Conservation (phyloP, 129 eudicot genomes). For the Deinandra increscens region DNA sequence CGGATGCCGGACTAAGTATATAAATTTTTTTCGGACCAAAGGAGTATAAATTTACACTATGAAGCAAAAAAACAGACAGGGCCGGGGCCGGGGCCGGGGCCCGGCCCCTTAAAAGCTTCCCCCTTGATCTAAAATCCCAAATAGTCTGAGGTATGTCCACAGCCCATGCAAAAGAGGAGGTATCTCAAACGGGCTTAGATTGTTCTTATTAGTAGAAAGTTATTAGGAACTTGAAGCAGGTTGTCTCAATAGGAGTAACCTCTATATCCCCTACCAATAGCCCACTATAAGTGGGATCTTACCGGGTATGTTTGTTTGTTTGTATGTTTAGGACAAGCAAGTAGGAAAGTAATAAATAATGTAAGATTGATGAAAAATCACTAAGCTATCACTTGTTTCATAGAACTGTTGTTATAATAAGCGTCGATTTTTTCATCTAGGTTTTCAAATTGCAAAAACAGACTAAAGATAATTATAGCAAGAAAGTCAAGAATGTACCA, state of each 20-base stretch:
- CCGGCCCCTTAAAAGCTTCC: no score
- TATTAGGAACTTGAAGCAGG: background rate
- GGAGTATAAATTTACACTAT: no score
- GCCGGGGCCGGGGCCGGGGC: no score
- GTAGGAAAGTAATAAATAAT: background rate
- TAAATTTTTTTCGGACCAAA: no score
- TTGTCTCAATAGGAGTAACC: no score
- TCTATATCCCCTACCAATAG: no score
- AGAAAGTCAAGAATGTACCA: constrained; percentile 40
- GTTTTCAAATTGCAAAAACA: background rate
- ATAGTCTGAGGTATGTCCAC: background rate
- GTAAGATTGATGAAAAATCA: background rate
- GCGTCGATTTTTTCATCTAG: background rate
- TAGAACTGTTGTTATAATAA: background rate
- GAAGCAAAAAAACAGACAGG: no score
- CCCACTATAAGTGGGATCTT: no score
- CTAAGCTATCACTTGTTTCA: constrained; percentile 12
- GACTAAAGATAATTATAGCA: background rate
- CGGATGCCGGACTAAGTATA: no score
- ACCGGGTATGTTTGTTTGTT: no score
- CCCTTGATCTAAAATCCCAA: background rate
- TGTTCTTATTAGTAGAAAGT: background rate
- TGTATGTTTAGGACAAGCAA: background rate
- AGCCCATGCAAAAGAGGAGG: background rate
- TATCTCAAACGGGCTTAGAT: background rate